These are phyloP conservation scores for Blastomyces emzantsi DNA, from an alignment of 2,329 filamentous ascomycete species.

Conservation along the genomic window DNA sequence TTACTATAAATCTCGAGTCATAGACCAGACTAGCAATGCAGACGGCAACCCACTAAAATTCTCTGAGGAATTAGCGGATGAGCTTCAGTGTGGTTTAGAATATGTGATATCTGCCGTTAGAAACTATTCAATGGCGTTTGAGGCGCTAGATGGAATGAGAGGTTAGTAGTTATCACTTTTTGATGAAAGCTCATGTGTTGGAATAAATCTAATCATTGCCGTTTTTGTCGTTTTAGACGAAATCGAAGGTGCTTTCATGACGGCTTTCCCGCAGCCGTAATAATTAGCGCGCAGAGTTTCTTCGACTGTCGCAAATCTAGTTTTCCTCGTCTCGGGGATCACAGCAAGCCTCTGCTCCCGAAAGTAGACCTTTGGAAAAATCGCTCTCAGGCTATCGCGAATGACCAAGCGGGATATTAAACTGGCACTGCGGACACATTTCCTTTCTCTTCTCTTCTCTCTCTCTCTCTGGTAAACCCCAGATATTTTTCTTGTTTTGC, in stretches of 20 bases:
- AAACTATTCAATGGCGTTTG: slow-evolving; percentile 36
- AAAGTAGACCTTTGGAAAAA: neutral
- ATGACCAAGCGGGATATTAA: neutral
- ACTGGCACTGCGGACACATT: neutral
- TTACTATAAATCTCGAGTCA: slow-evolving; percentile 35
- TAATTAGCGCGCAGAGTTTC: neutral
- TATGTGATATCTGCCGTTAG: slow-evolving; percentile 29
- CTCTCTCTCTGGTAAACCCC: neutral
- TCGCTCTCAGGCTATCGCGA: neutral
- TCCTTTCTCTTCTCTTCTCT: neutral
- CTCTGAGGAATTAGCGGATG: slow-evolving; percentile 27
- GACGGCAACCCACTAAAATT: slow-evolving; percentile 17
- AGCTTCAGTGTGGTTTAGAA: slow-evolving; percentile 31
- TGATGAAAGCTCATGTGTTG: neutral
- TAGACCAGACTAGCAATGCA: slow-evolving; percentile 24
- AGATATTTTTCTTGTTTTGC: neutral
- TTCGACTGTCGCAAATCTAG: neutral
- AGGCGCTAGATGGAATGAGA: slow-evolving; percentile 38
- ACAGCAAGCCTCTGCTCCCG: neutral
- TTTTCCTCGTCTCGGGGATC: neutral
- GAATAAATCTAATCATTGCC: neutral
- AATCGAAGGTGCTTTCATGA: slow-evolving; percentile 36
- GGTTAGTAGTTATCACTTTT: slow-evolving; percentile 21
- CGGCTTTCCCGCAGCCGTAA: slow-evolving; percentile 30
- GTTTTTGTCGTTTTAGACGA: slow-evolving; percentile 25